Evolutionary conservation across 176 grass and related monocot species (phyloP), one percentile per base, ranked within the genome.

Genomic region (Themeda triandra): DNA sequence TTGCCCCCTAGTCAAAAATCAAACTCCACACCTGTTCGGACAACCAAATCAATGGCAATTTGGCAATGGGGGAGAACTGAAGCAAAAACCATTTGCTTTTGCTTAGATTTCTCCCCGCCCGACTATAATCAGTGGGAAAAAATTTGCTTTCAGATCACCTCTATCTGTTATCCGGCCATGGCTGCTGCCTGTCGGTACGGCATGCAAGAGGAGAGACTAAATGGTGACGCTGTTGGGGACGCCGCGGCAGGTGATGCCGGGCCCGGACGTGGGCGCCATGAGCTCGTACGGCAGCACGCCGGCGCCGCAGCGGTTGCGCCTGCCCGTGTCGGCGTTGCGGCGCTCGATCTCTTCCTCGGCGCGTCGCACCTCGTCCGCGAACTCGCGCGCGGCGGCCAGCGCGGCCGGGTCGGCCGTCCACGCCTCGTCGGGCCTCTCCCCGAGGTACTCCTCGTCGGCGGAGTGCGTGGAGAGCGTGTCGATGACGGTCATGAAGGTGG

Each of bases 381-480:
- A 99, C 65, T 90, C 74, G 6, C 73, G 45, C 59, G 89, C 91
- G 4, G 91, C 91, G 4, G 73, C 80, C 59, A 90, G 83, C 44
- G 91, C 89, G 13, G 15, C 82, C 7, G 69, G 80, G 82, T 99
- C 96, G 3, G 89, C 91, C 23, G 93, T 99, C 96, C 96, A 99
- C 48, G 39, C 78, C 66, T 92, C 86, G 45, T 94, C 90, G 21
- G 82, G 60, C 3, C 93, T 40, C 86, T 99, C 91, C 5, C 96
- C 96, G 54, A 99, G 88, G 86, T 99, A 99, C 79, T 99, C 51
- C 85, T 99, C 96, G 65, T 99, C 96, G 53, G 68, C 90, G 5
- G 96, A 99, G 88, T 99, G 96, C 41, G 96, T 99, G 23, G 96
- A 99, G 3, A 99, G 88, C 44, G 96, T 99, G 90, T 99, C 96